phyloP scores from a whole-genome alignment of 805 yeast species.

The Ogataea paraovalis region DNA sequence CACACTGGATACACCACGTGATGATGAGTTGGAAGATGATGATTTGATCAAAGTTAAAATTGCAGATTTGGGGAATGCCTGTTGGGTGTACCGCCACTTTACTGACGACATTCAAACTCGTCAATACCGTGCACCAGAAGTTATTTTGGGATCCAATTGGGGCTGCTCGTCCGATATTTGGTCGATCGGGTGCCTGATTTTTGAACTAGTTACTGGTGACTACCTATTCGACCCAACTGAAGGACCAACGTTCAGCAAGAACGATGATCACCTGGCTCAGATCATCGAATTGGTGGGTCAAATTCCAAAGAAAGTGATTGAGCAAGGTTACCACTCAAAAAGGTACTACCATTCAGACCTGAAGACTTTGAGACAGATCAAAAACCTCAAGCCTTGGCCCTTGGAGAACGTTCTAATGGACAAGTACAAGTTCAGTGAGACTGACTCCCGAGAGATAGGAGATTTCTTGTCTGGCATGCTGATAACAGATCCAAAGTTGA shows the following conservation, averaged over 20 bases:
- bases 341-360: slow-evolving; percentile 32
- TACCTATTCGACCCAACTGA: slow-evolving; percentile 87
- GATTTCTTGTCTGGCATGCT: slow-evolving; percentile 85
- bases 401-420: slow-evolving; percentile 75
- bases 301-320: slow-evolving; percentile 54
- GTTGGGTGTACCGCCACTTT: slow-evolving; percentile 75
- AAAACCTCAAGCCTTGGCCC: slow-evolving; percentile 86
- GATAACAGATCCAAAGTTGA: slow-evolving; percentile 63
- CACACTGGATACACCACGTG: slow-evolving; percentile 32
- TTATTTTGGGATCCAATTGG: slow-evolving; percentile 77
- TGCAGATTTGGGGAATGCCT: slow-evolving; percentile 92
- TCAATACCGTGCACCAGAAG: slow-evolving; percentile 91
- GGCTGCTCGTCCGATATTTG: slow-evolving; percentile 94
- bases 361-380: slow-evolving; percentile 63
- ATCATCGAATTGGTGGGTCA: slow-evolving; percentile 60
- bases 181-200: slow-evolving; percentile 90
- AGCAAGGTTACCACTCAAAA: slow-evolving; percentile 54
- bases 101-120: slow-evolving; percentile 89
- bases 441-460: slow-evolving; percentile 68
- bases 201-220: slow-evolving; percentile 92
- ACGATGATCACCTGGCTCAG: slow-evolving; percentile 96
- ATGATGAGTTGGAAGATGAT: slow-evolving; percentile 34
- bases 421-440: slow-evolving; percentile 70
- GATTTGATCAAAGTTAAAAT: slow-evolving; percentile 75
- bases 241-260: slow-evolving; percentile 74